Base-by-base conservation (phyloP, 2,329 filamentous ascomycete species). In the Exophiala mesophila region DNA sequence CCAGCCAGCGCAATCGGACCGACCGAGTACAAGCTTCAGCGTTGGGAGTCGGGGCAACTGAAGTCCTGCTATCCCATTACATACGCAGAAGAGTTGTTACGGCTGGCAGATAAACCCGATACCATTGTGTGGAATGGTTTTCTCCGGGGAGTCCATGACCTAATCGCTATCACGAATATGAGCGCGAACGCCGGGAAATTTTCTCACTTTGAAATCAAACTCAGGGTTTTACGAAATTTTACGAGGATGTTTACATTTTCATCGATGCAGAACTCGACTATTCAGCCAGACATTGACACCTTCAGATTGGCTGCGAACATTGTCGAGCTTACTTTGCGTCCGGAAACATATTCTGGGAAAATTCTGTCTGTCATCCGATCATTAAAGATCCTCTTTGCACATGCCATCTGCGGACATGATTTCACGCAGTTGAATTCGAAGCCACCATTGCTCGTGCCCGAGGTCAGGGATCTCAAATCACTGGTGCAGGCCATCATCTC, bases 61-160 rank as follows among this genome's bases (percentile, higher is more conserved):
- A 15, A 19, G 32, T 26, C 12, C 23, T 26, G 23, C 12, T 26
- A 26, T 26, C 35, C 35, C 4, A 13, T 37, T 9, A 24, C 9
- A 4, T 37, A 37, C 13, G 38, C 38, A 4, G 4, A 16, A 12
- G 13, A 16, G 15, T 9, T 40, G 38, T 29, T 40, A 9, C 13
- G 10, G 7, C 32, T 33, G n/a, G 12, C 30, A 31, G 39, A 39
- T 15, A 26, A 32, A 9, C 35, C 18, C 5, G 40, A 51, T 18
- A 45, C 44, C 18, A 35, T 40, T n/a, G 36, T 44, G 16, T 53
- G 48, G 50, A 53, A 53, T 20, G 42, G 38, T 3, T 45, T 47
- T 18, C 34, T 53, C 13, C 37, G 36, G 41, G 48, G 48, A 21
- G 21, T 44, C 3, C 30, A 17, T 17, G 20, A 17, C 9, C 41